Percentiles rank a stretch among this genome's conserved stretches.
These are phyloP conservation scores for Penicillium expansum DNA, from an alignment of 2,329 filamentous ascomycete species.

Conservation along the genomic window DNA sequence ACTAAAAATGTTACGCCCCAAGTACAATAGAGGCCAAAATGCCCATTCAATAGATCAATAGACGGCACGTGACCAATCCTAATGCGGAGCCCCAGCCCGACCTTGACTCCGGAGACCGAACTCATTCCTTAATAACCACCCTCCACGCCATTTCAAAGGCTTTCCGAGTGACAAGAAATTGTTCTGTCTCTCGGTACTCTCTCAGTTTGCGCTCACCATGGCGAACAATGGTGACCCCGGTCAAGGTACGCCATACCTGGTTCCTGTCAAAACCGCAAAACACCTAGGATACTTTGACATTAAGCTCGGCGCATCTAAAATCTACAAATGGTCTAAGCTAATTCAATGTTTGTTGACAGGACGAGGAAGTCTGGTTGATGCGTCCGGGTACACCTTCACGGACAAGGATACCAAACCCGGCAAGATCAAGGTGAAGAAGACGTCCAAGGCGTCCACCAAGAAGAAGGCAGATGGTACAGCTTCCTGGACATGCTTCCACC, in stretches of 20 bases:
- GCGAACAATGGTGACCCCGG: slow-evolving; percentile 36
- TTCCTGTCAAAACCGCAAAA: slow-evolving; percentile 8
- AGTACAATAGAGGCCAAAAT: background rate
- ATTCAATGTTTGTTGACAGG: slow-evolving; percentile 6
- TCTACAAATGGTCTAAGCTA: background rate
- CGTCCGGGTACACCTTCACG: slow-evolving; percentile 47
- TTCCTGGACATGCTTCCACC: background rate
- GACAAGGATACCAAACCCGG: slow-evolving; percentile 45
- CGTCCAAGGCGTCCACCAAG: slow-evolving; percentile 32
- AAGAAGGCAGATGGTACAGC: slow-evolving; percentile 37
- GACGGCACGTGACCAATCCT: slow-evolving; percentile 22
- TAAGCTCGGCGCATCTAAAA: background rate
- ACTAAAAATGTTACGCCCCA: background rate
- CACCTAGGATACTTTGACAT: slow-evolving; percentile 1
- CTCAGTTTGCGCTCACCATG: slow-evolving; percentile 27
- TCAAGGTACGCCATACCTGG: slow-evolving; percentile 31
- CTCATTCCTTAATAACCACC: slow-evolving; percentile 5
- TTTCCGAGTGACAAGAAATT: slow-evolving; percentile 1
- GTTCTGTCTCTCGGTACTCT: slow-evolving; percentile 2
- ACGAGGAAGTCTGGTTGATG: slow-evolving; percentile 42
- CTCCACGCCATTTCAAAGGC: background rate
- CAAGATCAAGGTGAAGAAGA: slow-evolving; percentile 47
- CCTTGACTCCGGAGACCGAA: slow-evolving; percentile 18
- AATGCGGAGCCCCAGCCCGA: slow-evolving; percentile 30
- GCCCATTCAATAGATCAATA: background rate